Conservation (phyloP, 2,329 filamentous ascomycete species). For the Aspergillus sojae region DNA sequence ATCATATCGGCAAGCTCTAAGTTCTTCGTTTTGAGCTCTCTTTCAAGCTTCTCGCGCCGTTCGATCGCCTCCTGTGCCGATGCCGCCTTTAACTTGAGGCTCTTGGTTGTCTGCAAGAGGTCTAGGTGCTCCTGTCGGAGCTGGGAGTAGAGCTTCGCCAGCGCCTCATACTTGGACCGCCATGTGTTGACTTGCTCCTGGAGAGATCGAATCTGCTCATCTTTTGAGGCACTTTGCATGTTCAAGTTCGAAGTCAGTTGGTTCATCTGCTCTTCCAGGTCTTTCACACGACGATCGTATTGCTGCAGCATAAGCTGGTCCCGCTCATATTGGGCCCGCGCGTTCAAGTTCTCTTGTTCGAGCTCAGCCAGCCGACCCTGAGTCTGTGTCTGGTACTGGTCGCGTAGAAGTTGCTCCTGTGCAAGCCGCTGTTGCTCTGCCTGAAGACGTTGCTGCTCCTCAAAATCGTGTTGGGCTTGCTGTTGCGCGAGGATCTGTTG, state of each 20-base stretch:
- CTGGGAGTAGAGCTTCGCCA: conserved; percentile 97
- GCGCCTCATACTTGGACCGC: conserved; percentile 93
- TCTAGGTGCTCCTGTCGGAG: conserved; percentile 93
- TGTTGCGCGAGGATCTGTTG: conserved; percentile 81
- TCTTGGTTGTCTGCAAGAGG: conserved; percentile 93
- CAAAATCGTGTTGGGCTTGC: conserved; percentile 91
- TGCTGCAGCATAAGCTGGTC: conserved; percentile 97
- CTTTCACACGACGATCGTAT: conserved; percentile 93
- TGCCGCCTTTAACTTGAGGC: conserved; percentile 91
- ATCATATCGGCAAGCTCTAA: conserved; percentile 99
- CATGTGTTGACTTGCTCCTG: conserved; percentile 98
- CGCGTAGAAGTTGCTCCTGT: conserved; percentile 83
- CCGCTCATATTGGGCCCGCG: conserved; percentile 92
- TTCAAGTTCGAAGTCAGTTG: conserved; percentile 82
- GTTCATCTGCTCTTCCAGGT: conserved; percentile 80
- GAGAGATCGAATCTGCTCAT: conserved; percentile 88
- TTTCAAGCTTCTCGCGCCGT: conserved; percentile 88
- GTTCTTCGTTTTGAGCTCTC: conserved; percentile 99
- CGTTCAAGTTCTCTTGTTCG: conserved; percentile 92
- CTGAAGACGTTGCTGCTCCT: conserved; percentile 86
- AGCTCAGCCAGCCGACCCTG: conserved; percentile 94
- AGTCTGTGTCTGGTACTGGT: conserved; percentile 91
- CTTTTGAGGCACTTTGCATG: conserved; percentile 84
- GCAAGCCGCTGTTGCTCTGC: conserved; percentile 88
- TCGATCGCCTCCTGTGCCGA: conserved; percentile 98